Percentiles rank a stretch among this genome's conserved stretches.
Evolutionary conservation across 2,329 filamentous ascomycete genomes (phyloP).

Genomic region (Sclerotinia nivalis): DNA sequence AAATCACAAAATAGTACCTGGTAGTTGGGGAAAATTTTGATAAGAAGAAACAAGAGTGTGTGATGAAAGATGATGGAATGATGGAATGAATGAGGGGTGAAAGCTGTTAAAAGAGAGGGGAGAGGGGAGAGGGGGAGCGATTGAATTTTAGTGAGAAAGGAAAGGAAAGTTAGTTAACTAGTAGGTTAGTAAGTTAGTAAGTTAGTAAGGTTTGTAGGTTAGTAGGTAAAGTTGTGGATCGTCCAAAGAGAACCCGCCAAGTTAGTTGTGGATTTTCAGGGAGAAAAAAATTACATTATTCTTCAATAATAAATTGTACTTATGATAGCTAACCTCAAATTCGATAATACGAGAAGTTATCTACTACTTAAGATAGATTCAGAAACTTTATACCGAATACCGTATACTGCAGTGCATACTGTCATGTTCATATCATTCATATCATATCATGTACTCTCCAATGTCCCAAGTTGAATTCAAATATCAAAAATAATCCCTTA

Average conservation of each 20-base stretch:
- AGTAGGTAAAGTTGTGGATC: conserved; percentile 7
- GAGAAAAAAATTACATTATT: not conserved
- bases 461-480: no score
- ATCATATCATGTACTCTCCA: no score
- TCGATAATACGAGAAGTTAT: no score
- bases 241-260: conserved; percentile 5
- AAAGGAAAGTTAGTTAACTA: not conserved
- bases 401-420: no score
- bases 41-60: conserved; percentile 29
- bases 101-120: conserved; percentile 31
- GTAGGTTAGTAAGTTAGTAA: no score
- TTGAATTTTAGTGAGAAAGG: conserved; percentile 25
- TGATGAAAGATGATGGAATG: conserved; percentile 33
- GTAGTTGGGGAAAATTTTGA: not conserved
- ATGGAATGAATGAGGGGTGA: conserved; percentile 34
- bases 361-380: no score
- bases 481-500: not conserved
- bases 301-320: not conserved
- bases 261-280: conserved; percentile 8
- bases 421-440: no score
- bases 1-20: conserved; percentile 3
- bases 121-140: conserved; percentile 32
- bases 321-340: no score
- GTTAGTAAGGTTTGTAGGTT: no score
- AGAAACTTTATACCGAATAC: no score